A percentile compares a stretch with the other conserved stretches of the same genome.
Evolutionary conservation across 495 filamentous ascomycete species (phyloP).

Genomic region (Polyplosphaeria fusca): DNA sequence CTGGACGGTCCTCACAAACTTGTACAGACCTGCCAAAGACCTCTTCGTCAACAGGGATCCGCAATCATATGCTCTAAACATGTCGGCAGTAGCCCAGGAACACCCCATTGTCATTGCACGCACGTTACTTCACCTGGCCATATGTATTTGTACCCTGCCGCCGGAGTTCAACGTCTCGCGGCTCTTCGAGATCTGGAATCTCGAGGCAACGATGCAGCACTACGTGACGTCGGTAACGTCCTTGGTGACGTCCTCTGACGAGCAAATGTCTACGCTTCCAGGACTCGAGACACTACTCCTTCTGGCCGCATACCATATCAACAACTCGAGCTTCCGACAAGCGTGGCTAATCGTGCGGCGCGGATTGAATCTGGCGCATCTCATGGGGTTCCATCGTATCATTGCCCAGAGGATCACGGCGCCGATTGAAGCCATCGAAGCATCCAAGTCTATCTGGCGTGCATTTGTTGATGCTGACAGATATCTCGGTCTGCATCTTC

Average conservation of each 20-base stretch:
- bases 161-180: slow-evolving; percentile 16
- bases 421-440: slow-evolving; percentile 15
- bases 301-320: slow-evolving; percentile 21
- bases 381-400: slow-evolving; percentile 32
- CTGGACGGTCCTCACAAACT: slow-evolving; percentile 16
- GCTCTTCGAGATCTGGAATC: slow-evolving; percentile 13
- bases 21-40: slow-evolving; percentile 19
- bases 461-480: slow-evolving; percentile 18
- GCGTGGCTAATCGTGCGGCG: slow-evolving; percentile 25
- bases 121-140: slow-evolving; percentile 24
- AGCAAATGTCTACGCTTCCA: slow-evolving; percentile 25
- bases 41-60: slow-evolving; percentile 25
- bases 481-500: slow-evolving; percentile 24
- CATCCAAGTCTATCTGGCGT: slow-evolving; percentile 17
- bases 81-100: slow-evolving; percentile 16
- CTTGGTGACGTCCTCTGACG: slow-evolving; percentile 22
- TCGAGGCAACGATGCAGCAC: slow-evolving; percentile 21
- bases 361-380: slow-evolving; percentile 26
- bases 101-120: slow-evolving; percentile 18
- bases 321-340: slow-evolving; percentile 19
- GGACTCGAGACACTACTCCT: slow-evolving; percentile 29
- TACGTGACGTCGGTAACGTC: slow-evolving; percentile 25
- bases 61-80: slow-evolving; percentile 20
- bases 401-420: slow-evolving; percentile 4
- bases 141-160: slow-evolving; percentile 22